These are phyloP conservation scores for Phoma sp. DNA, from an alignment of 2,329 filamentous ascomycete genomes.

Conservation along the genomic window DNA sequence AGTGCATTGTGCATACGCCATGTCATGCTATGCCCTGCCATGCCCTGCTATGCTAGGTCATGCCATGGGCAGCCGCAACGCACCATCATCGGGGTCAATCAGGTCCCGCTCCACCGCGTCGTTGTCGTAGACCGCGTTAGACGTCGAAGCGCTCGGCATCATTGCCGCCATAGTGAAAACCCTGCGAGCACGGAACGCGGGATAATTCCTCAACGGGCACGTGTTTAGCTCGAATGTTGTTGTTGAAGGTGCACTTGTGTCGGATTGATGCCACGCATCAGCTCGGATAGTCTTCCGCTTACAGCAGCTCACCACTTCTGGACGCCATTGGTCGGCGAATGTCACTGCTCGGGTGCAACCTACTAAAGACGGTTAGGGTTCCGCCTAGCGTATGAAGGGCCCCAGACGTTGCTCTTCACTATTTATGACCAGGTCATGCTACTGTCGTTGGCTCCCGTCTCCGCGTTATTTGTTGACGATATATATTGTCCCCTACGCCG, in stretches of 20 bases:
- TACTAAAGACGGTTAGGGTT: slow-evolving; percentile 29
- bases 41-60: background rate
- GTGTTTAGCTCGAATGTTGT: slow-evolving; percentile 29
- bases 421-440: slow-evolving; percentile 32
- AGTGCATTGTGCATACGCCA: slow-evolving; percentile 7
- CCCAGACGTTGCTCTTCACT: slow-evolving; percentile 35
- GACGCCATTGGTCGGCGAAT: too few relatives aligned
- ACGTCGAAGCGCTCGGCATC: slow-evolving; percentile 51
- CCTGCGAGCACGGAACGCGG: slow-evolving; percentile 33
- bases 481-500: slow-evolving; percentile 11
- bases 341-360: too few relatives aligned
- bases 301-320: slow-evolving; percentile 18
- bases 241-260: slow-evolving; percentile 39
- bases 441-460: slow-evolving; percentile 19
- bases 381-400: slow-evolving; percentile 30
- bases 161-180: slow-evolving; percentile 52
- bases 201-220: slow-evolving; percentile 32
- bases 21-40: background rate
- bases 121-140: slow-evolving; percentile 53
- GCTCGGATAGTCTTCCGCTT: slow-evolving; percentile 22
- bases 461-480: slow-evolving; percentile 14
- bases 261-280: slow-evolving; percentile 19
- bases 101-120: slow-evolving; percentile 57
- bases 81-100: slow-evolving; percentile 61
- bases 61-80: slow-evolving; percentile 24